Evolutionary conservation across 192 early-diverging fungal species (phyloP).

Genomic region (Oehlia diaphana): DNA sequence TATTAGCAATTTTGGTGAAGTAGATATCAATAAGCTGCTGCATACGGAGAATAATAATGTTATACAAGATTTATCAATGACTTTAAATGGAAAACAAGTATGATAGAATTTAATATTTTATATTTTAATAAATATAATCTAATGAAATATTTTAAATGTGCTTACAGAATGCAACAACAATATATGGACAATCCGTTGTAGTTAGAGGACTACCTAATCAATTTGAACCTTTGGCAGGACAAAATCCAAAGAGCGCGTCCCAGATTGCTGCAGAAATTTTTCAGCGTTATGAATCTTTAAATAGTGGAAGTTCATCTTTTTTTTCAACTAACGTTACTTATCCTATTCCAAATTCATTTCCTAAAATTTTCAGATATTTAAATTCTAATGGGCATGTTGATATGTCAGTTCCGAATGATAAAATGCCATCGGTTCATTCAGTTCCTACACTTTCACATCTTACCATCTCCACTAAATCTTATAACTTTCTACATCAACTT

Average conservation of each 20-base stretch:
- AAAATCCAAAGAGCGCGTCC: neutral
- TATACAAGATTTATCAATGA: neutral
- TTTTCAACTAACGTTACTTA: constrained; percentile 30
- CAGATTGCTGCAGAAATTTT: neutral
- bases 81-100: neutral
- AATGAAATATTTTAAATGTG: neutral
- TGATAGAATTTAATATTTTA: neutral
- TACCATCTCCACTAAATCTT: constrained; percentile 2
- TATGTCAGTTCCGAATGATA: neutral
- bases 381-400: constrained; percentile 35
- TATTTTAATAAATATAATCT: neutral
- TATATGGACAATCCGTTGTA: constrained; percentile 23
- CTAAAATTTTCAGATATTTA: constrained; percentile 38
- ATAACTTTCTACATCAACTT: constrained; percentile 2
- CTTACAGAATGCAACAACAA: neutral
- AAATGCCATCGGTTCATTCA: neutral
- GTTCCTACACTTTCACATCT: constrained; percentile 16
- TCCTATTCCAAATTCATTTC: constrained; percentile 44
- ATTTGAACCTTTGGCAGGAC: neutral
- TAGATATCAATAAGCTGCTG: neutral
- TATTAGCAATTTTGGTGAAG: constrained; percentile 27
- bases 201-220: constrained; percentile 3
- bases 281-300: neutral
- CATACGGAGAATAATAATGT: neutral
- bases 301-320: neutral